Conservation (phyloP, 495 filamentous ascomycete genomes). For the Trichocladium uniseriatum region DNA sequence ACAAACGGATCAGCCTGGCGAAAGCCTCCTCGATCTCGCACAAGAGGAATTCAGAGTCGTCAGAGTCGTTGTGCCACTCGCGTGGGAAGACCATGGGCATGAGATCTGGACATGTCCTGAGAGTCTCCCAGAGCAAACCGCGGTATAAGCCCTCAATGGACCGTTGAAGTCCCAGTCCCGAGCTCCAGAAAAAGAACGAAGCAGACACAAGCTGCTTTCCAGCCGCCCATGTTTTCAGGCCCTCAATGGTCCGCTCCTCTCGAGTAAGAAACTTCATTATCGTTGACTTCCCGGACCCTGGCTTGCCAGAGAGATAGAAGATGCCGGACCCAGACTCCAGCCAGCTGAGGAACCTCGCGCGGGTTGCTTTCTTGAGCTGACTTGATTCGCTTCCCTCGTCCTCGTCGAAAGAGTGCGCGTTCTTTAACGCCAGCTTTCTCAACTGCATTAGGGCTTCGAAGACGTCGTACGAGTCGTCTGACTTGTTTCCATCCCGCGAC, state of each 20-base stretch:
- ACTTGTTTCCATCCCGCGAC: too few species aligned
- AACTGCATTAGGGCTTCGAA: too few species aligned
- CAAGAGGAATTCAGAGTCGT: background rate
- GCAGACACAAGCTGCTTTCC: slow-evolving; percentile 6
- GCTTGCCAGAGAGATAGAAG: slow-evolving; percentile 13
- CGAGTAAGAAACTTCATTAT: slow-evolving; percentile 9
- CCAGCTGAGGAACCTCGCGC: background rate
- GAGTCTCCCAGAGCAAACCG: slow-evolving; percentile 33
- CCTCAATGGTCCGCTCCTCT: background rate
- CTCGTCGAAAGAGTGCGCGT: too few species aligned
- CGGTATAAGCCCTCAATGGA: slow-evolving; percentile 33
- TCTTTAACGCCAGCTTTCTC: too few species aligned
- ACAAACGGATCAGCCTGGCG: background rate
- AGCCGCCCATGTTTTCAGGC: background rate
- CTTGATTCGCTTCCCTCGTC: too few species aligned
- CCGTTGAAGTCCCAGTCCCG: slow-evolving; percentile 23
- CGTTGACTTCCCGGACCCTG: slow-evolving; percentile 13
- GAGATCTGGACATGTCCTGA: slow-evolving; percentile 25
- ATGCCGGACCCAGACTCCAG: background rate
- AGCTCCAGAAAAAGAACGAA: slow-evolving; percentile 10
- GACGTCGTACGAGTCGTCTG: too few species aligned
- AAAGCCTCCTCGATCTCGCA: background rate
- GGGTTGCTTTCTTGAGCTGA: too few species aligned
- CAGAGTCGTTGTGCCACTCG: background rate
- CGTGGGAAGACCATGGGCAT: slow-evolving; percentile 17